Base-by-base conservation (phyloP, 2,329 filamentous ascomycete species). In the Fusarium siculi region DNA sequence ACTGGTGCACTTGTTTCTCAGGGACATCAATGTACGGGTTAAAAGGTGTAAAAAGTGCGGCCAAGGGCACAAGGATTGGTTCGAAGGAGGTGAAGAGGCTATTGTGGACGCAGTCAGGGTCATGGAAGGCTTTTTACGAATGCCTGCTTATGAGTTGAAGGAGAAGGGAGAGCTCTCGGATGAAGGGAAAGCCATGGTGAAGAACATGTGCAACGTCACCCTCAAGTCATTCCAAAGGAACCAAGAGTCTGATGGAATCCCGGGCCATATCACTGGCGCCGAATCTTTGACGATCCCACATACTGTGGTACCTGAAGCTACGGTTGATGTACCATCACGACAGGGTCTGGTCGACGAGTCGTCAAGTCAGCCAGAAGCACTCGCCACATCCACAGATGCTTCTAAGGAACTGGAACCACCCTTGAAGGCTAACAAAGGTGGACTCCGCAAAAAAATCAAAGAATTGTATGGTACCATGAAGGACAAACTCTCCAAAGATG, bases 111-210 rank as follows among this genome's bases (percentile, higher is more conserved):
- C 62, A 6, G 50, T 74, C n/a, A 49, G 37, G 7, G 21, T 43
- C 12, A 73, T 71, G 62, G 62, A 71, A n/a, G 21, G 36, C 14
- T 74, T 74, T 15, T 25, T 74, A 23, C 54, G 28, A 6, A 15
- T 49, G 7, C 50, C 62, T 23, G 54, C 58, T 14, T 73, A 74
- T 47, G 70, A 66, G 39, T 12, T 56, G 34, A 32, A 39, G 39
- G 28, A 18, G 50, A 36, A 46, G 28, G n/a, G 28, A 39, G 6
- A 36, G 53, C 15, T 73, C 8, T 65, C 55, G 4, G 25, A 15
- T 14, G 46, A 39, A 25, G 71, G 55, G 16, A 21, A 47, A 25
- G 42, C 23, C 2, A 54, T 37, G 9, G 43, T 73, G 44, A 58
- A 52, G 21, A 43, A 23, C 8, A 71, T 64, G 66, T 47, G 39